Evolutionary conservation across 306 rosid genomes (phyloP).

Genomic region (Citrullus amarus): DNA sequence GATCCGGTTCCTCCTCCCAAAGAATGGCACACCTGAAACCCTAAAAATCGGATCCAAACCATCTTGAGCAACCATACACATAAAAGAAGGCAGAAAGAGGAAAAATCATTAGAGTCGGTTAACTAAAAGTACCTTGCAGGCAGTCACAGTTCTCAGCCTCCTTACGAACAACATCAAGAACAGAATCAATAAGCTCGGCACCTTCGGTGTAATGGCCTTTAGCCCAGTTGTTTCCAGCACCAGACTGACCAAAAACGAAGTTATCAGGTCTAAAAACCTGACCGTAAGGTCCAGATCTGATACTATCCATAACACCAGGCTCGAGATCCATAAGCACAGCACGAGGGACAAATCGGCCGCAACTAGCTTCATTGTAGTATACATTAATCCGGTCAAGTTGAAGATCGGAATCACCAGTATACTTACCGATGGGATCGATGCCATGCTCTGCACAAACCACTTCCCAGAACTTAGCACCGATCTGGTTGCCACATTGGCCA

Average conservation of each 20-base stretch:
- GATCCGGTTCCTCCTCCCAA: constrained; percentile 48
- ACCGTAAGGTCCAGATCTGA: constrained; percentile 35
- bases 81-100: not conserved
- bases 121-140: constrained; percentile 23
- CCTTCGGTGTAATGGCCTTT: constrained; percentile 41
- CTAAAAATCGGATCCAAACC: constrained; percentile 11
- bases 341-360: constrained; percentile 31
- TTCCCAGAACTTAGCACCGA: constrained; percentile 38
- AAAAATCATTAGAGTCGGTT: not conserved
- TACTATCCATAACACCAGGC: constrained; percentile 40
- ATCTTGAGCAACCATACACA: too few relatives aligned
- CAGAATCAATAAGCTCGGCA: constrained; percentile 34
- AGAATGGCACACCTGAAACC: constrained; percentile 41
- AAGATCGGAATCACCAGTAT: constrained; percentile 25
- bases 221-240: constrained; percentile 46
- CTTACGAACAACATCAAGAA: constrained; percentile 39
- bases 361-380: constrained; percentile 36
- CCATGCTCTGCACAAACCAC: constrained; percentile 37
- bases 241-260: constrained; percentile 36
- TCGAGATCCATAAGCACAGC: constrained; percentile 48
- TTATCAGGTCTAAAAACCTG: constrained; percentile 38
- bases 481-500: constrained; percentile 49
- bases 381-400: constrained; percentile 45
- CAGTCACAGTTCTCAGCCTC: constrained; percentile 49
- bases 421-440: constrained; percentile 33